Percentiles rank a stretch among this genome's conserved stretches.
Evolutionary conservation across 2,329 filamentous ascomycete genomes (phyloP).

Genomic region (Exutisphaerella laricina): DNA sequence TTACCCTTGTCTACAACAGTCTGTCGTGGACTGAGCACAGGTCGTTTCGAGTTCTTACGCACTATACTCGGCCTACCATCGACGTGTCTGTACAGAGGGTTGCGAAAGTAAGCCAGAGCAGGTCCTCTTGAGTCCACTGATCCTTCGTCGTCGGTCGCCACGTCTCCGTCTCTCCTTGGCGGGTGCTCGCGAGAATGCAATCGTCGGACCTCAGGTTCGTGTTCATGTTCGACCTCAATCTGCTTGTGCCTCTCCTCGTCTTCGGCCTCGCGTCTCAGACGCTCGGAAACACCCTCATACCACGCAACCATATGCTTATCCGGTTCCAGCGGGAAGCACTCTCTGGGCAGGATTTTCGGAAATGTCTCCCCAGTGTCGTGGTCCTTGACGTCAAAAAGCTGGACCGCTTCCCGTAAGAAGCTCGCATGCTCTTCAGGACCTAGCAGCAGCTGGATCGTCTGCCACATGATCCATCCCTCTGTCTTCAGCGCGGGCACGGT

Average conservation of each 20-base stretch:
- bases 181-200: slow-evolving; percentile 18
- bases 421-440: slow-evolving; percentile 82
- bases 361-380: slow-evolving; percentile 57
- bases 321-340: slow-evolving; percentile 63
- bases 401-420: slow-evolving; percentile 74
- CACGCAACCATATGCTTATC: slow-evolving; percentile 79
- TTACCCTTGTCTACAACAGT: slow-evolving; percentile 34
- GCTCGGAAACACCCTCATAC: slow-evolving; percentile 72
- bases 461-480: slow-evolving; percentile 86
- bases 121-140: slow-evolving; percentile 42
- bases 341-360: slow-evolving; percentile 59
- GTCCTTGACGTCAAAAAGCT: slow-evolving; percentile 68
- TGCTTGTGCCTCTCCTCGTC: slow-evolving; percentile 33
- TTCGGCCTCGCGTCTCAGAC: slow-evolving; percentile 59
- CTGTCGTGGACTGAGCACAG: slow-evolving; percentile 29
- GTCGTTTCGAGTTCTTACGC: slow-evolving; percentile 33
- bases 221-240: slow-evolving; percentile 24
- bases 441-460: slow-evolving; percentile 82
- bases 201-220: slow-evolving; percentile 21
- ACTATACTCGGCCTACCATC: slow-evolving; percentile 41
- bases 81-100: slow-evolving; percentile 45
- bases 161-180: slow-evolving; percentile 19
- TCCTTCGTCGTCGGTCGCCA: slow-evolving; percentile 32
- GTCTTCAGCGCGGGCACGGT: slow-evolving; percentile 76
- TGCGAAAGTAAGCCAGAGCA: slow-evolving; percentile 45